Percentiles rank a stretch among this genome's conserved stretches.
These are phyloP conservation scores for Colletotrichum chlorophyti DNA, from an alignment of 2,329 filamentous ascomycete genomes.

Conservation along the genomic window DNA sequence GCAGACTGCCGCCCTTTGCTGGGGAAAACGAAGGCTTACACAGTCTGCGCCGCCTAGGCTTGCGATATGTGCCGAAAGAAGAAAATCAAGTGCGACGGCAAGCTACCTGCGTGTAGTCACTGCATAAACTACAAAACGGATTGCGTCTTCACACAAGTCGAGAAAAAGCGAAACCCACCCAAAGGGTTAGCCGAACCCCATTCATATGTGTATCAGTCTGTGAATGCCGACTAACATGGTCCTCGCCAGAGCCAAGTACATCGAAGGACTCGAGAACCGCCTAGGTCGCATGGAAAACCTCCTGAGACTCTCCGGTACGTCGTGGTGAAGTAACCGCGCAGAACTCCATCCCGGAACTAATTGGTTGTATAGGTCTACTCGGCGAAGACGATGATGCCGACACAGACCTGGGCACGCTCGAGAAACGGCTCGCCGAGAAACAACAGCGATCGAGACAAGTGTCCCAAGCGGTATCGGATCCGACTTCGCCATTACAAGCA, in stretches of 20 bases:
- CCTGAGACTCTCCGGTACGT: slow-evolving; percentile 76
- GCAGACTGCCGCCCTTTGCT: not conserved
- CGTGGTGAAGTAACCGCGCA: not conserved
- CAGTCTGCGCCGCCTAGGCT: slow-evolving; percentile 60
- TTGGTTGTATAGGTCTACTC: slow-evolving; percentile 65
- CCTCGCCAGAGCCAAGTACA: slow-evolving; percentile 85
- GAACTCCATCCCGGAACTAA: slow-evolving; percentile 33
- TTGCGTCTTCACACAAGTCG: slow-evolving; percentile 95
- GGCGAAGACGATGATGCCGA: slow-evolving; percentile 84
- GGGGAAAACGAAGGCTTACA: not conserved
- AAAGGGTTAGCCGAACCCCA: slow-evolving; percentile 74
- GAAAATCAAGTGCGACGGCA: slow-evolving; percentile 98
- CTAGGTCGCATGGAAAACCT: slow-evolving; percentile 95
- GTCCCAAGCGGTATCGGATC: slow-evolving; percentile 56
- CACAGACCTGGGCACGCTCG: slow-evolving; percentile 86
- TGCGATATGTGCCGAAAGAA: slow-evolving; percentile 97
- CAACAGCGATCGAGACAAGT: slow-evolving; percentile 56
- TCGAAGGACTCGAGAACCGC: slow-evolving; percentile 94
- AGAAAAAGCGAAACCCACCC: slow-evolving; percentile 97
- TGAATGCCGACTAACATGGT: slow-evolving; percentile 2
- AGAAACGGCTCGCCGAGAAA: slow-evolving; percentile 74
- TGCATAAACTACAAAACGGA: slow-evolving; percentile 98
- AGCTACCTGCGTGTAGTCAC: slow-evolving; percentile 92
- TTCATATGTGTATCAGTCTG: not conserved
- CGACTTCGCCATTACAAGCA: slow-evolving; percentile 58